phyloP scores from a whole-genome alignment of 306 rosid species.

The Oemleria cerasiformis region DNA sequence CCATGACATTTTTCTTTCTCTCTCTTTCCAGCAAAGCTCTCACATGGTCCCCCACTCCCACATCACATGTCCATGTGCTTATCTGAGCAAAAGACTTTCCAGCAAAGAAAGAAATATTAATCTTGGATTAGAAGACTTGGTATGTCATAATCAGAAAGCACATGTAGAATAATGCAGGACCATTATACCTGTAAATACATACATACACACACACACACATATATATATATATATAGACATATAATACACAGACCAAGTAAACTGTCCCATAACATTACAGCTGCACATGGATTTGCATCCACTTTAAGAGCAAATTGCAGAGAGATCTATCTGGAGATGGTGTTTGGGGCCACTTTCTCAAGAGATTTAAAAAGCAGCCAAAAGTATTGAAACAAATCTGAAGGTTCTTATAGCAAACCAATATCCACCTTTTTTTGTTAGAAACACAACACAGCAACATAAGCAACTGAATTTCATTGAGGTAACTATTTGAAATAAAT shows the following conservation, averaged over 20 bases:
- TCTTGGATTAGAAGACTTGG: constrained; percentile 29
- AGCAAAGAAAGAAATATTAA: constrained; percentile 32
- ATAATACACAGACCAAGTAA: constrained; percentile 16
- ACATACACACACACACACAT: no score
- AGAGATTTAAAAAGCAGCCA: neutral
- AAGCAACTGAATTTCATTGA: neutral
- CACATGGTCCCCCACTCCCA: constrained; percentile 50
- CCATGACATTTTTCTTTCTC: constrained; percentile 22
- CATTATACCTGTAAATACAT: constrained; percentile 21
- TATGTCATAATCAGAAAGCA: constrained; percentile 32
- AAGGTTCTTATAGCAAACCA: neutral
- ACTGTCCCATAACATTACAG: neutral
- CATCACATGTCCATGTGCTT: constrained; percentile 59
- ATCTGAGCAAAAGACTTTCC: constrained; percentile 42
- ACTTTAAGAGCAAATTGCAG: constrained; percentile 7
- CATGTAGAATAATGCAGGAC: constrained; percentile 34
- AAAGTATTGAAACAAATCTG: neutral
- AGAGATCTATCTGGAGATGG: neutral
- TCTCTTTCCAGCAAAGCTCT: constrained; percentile 40
- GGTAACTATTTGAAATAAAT: neutral
- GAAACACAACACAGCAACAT: neutral
- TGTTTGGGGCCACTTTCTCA: neutral
- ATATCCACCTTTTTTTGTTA: no score
- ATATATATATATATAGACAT: no score
- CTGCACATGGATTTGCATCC: constrained; percentile 18